Conservation (phyloP, 1,284 basidiomycete species). For the Malassezia globosa region DNA sequence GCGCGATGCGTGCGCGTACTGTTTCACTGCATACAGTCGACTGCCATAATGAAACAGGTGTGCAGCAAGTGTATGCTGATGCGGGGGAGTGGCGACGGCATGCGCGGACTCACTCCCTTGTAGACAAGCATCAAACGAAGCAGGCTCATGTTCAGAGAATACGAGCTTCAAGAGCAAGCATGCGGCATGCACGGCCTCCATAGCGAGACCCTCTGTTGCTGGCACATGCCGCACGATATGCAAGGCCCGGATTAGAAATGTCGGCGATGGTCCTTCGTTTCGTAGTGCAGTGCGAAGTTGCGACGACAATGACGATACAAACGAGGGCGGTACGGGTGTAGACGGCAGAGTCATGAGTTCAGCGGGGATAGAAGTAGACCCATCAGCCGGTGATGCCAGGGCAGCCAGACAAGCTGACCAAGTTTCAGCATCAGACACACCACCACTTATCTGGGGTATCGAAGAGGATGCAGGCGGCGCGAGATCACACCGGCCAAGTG, state of each 20-base stretch:
- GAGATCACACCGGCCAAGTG: background rate
- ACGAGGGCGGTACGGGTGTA: background rate
- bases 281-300: background rate
- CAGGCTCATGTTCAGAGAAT: background rate
- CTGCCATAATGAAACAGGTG: constrained; percentile 48
- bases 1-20: constrained; percentile 28
- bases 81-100: background rate
- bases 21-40: constrained; percentile 43
- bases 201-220: background rate
- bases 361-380: too few species aligned
- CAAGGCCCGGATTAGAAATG: background rate
- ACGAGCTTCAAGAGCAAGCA: background rate
- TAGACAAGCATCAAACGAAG: background rate
- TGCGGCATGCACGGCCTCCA: background rate
- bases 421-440: too few species aligned
- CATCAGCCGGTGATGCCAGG: background rate
- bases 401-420: background rate
- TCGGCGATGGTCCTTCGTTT: background rate
- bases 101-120: too few species aligned
- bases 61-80: constrained; percentile 29
- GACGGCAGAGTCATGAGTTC: too few species aligned
- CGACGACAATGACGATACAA: too few species aligned
- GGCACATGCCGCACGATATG: background rate
- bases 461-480: background rate
- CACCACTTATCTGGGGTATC: too few species aligned